Evolutionary conservation across 768 basidiomycete genomes (phyloP).

Genomic region (Boletus insuetus): DNA sequence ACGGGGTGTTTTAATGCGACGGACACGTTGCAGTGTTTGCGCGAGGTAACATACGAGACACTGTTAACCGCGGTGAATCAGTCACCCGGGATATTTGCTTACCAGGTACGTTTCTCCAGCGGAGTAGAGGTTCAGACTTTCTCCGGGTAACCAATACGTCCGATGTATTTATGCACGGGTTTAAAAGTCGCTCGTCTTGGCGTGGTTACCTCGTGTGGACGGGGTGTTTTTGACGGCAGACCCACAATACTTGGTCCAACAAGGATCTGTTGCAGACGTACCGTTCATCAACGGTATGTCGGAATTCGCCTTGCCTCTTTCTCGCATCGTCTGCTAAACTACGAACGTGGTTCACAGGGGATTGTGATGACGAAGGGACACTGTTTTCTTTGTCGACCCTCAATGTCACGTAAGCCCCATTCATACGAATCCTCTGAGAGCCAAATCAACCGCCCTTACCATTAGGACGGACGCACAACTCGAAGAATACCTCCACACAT

Average conservation of each 20-base stretch:
- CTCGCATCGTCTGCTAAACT: too few relatives aligned
- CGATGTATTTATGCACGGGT: background rate
- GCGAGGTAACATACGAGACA: slow-evolving; percentile 26
- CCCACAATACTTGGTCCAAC: slow-evolving; percentile 30
- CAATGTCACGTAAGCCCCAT: background rate
- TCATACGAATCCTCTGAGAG: too few relatives aligned
- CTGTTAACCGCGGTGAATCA: slow-evolving; percentile 33
- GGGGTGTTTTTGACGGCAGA: slow-evolving; percentile 35
- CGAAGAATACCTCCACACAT: background rate
- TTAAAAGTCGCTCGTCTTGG: background rate
- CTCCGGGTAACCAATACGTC: too few relatives aligned
- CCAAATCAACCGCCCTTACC: background rate
- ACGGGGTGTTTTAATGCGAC: slow-evolving; percentile 28
- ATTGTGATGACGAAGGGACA: slow-evolving; percentile 42
- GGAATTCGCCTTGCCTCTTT: too few relatives aligned
- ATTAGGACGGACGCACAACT: background rate
- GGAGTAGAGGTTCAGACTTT: too few relatives aligned
- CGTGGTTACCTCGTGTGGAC: slow-evolving; percentile 40
- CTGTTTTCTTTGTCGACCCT: slow-evolving; percentile 27
- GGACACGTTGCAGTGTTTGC: slow-evolving; percentile 35
- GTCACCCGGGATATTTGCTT: slow-evolving; percentile 24
- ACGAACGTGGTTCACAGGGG: slow-evolving; percentile 8
- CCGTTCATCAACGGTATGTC: slow-evolving; percentile 4
- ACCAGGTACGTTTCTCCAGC: background rate
- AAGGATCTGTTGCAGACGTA: slow-evolving; percentile 27